Evolutionary conservation across 1,284 basidiomycete genomes (phyloP).

Genomic region (Anthracocystis setariae): DNA sequence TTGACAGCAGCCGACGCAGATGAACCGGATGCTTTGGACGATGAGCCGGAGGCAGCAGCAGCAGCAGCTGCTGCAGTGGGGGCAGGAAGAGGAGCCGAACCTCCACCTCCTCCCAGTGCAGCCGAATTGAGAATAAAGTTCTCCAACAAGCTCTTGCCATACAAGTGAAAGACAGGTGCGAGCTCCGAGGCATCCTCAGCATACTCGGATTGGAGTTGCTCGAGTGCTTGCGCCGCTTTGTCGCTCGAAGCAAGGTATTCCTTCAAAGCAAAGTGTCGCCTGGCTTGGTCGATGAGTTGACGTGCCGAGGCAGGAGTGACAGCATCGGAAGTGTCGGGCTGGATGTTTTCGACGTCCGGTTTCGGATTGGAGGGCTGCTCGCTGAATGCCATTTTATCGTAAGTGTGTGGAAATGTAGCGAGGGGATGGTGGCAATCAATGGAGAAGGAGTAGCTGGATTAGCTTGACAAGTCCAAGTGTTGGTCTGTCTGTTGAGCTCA

Average conservation of each 20-base stretch:
- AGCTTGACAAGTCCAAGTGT: no score
- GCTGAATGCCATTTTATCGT: slow-evolving; percentile 36
- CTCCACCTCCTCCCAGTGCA: slow-evolving; percentile 58
- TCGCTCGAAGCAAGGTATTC: slow-evolving; percentile 54
- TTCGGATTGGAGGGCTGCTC: slow-evolving; percentile 37
- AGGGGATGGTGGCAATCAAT: slow-evolving; percentile 8
- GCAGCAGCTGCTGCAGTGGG: slow-evolving; percentile 13
- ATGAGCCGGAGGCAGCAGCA: slow-evolving; percentile 11
- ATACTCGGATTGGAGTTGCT: slow-evolving; percentile 45
- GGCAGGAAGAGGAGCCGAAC: slow-evolving; percentile 38
- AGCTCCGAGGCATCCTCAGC: slow-evolving; percentile 58
- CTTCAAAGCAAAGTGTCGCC: slow-evolving; percentile 60
- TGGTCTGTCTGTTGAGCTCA: slow-evolving; percentile 17
- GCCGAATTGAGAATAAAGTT: slow-evolving; percentile 61
- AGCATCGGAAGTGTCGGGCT: slow-evolving; percentile 1
- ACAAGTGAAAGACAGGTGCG: slow-evolving; percentile 62
- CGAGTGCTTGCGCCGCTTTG: slow-evolving; percentile 53
- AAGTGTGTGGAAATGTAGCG: neutral
- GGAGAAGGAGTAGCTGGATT: neutral
- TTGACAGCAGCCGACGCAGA: slow-evolving; percentile 25
- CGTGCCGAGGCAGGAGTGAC: slow-evolving; percentile 15
- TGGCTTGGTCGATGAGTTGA: slow-evolving; percentile 56
- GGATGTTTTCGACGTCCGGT: slow-evolving; percentile 1
- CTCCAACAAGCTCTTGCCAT: slow-evolving; percentile 63
- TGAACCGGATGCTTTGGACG: slow-evolving; percentile 20